phyloP scores from a whole-genome alignment of 2,329 filamentous ascomycete species.

The Monilinia aucupariae region DNA sequence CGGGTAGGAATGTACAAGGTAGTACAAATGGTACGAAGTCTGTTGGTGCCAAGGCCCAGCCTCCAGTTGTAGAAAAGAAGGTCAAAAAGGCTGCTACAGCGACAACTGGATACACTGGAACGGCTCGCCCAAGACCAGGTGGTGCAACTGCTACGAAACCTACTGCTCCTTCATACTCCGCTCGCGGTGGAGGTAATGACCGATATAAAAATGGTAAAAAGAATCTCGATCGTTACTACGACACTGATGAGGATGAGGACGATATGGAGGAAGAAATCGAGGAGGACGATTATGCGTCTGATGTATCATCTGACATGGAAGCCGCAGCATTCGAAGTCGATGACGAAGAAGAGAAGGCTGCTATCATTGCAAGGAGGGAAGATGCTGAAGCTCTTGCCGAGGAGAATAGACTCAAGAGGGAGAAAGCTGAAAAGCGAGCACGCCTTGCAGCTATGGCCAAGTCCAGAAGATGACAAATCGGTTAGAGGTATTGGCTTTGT shows the following conservation, averaged over 20 bases:
- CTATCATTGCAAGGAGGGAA: conserved; percentile 58
- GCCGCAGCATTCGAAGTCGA: conserved; percentile 70
- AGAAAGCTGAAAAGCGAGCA: conserved; percentile 50
- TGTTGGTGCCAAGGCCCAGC: conserved; percentile 21
- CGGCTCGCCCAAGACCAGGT: conserved; percentile 53
- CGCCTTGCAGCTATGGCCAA: conserved; percentile 34
- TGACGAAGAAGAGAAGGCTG: conserved; percentile 60
- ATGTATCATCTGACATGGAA: conserved; percentile 72
- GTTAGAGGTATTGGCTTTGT: background rate
- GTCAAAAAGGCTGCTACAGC: conserved; percentile 55
- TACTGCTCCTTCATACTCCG: conserved; percentile 23
- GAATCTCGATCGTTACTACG: conserved; percentile 39
- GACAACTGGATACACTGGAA: conserved; percentile 62
- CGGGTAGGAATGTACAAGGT: conserved; percentile 21
- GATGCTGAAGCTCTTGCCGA: conserved; percentile 60
- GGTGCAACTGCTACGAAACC: conserved; percentile 33
- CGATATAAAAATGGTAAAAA: conserved; percentile 30
- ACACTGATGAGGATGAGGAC: conserved; percentile 33
- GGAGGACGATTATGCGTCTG: conserved; percentile 57
- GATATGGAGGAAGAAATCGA: conserved; percentile 34
- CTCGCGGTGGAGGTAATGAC: conserved; percentile 22
- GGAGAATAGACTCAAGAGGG: conserved; percentile 55
- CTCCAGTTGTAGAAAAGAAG: conserved; percentile 47
- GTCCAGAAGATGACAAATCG: conserved; percentile 13
- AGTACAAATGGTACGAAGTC: conserved; percentile 18